These are phyloP conservation scores for Rhododendron mucronatum DNA, from an alignment of 148 eudicot species.

Conservation along the genomic window DNA sequence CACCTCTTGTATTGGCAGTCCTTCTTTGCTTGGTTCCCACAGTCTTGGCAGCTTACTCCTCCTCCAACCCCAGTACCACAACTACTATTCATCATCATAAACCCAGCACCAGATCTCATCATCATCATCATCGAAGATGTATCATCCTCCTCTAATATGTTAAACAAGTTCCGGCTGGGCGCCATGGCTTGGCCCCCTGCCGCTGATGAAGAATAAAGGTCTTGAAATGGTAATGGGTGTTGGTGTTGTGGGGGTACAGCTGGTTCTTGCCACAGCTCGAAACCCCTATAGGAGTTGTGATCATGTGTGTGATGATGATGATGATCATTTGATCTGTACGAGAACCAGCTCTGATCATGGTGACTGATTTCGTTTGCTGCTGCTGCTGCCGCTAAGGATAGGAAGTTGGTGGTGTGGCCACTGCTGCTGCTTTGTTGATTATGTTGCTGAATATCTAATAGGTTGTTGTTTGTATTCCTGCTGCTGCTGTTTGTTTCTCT, in stretches of 20 bases:
- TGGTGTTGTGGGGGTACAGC: constrained; percentile 20
- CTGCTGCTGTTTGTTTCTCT: constrained; percentile 4
- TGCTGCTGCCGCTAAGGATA: no score
- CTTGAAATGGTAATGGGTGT: constrained; percentile 20
- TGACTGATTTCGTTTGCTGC: constrained; percentile 8
- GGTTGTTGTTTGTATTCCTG: neutral
- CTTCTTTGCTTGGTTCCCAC: constrained; percentile 69
- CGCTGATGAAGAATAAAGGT: constrained; percentile 28
- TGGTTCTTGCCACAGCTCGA: constrained; percentile 48
- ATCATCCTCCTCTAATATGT: constrained; percentile 16
- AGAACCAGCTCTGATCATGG: constrained; percentile 33
- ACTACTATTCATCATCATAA: constrained; percentile 21
- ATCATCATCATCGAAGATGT: constrained; percentile 15
- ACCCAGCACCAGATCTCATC: constrained; percentile 20
- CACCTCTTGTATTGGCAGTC: constrained; percentile 57
- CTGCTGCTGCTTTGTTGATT: constrained; percentile 6
- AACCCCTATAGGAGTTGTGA: constrained; percentile 18
- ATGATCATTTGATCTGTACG: neutral
- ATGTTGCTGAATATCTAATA: neutral
- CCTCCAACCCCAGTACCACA: constrained; percentile 14
- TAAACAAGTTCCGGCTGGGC: constrained; percentile 15
- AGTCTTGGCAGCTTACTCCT: constrained; percentile 50
- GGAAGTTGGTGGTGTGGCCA: no score
- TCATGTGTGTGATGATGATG: no score
- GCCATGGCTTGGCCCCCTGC: constrained; percentile 22